These are phyloP conservation scores for Peronospora farinosa DNA, from an alignment of 352 stramenopile species.

Conservation along the genomic window DNA sequence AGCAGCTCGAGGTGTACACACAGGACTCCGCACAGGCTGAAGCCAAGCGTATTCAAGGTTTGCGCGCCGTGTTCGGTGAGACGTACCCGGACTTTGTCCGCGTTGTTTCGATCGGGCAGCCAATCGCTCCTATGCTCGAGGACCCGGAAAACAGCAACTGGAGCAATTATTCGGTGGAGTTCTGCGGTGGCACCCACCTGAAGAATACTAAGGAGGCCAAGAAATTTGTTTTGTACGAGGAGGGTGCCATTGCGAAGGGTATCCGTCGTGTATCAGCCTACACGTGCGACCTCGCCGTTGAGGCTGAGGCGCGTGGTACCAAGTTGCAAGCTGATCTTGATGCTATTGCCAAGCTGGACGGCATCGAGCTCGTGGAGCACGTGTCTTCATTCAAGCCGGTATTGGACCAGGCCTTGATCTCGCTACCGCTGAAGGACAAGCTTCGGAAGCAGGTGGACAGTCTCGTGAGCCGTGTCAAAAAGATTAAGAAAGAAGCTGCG, in stretches of 20 bases:
- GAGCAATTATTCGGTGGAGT: conserved; percentile 94
- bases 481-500: conserved; percentile 72
- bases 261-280: conserved; percentile 95
- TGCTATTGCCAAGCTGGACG: conserved; percentile 61
- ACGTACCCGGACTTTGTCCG: conserved; percentile 98
- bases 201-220: conserved; percentile 93
- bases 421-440: conserved; percentile 86
- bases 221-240: conserved; percentile 96
- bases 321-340: conserved; percentile 77
- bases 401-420: conserved; percentile 85
- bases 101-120: conserved; percentile 93
- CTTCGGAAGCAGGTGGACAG: conserved; percentile 68
- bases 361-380: conserved; percentile 75
- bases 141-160: conserved; percentile 87
- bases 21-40: conserved; percentile 90
- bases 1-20: conserved; percentile 88
- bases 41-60: conserved; percentile 91
- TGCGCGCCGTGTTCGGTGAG: conserved; percentile 98
- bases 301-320: conserved; percentile 82
- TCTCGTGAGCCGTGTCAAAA: conserved; percentile 74
- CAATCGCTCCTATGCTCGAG: conserved; percentile 63
- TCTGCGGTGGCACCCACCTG: conserved; percentile 98
- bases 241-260: conserved; percentile 94
- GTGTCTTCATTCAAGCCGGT: conserved; percentile 89
- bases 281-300: conserved; percentile 82